These are phyloP conservation scores for Carpinus viminea DNA, from an alignment of 306 rosid species.

Conservation along the genomic window DNA sequence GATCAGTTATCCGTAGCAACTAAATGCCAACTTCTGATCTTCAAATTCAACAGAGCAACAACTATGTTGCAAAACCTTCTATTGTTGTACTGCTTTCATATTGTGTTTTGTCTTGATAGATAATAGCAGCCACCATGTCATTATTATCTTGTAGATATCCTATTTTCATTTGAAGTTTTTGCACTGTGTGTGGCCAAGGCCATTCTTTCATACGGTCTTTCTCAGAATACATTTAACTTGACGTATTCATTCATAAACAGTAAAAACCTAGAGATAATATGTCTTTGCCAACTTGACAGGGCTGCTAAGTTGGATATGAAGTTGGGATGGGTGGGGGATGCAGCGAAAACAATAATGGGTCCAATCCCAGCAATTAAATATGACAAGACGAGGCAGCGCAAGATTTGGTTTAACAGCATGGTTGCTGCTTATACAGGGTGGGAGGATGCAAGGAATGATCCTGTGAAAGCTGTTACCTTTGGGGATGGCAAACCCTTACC, in stretches of 20 bases:
- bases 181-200: too few species aligned
- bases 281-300: slow-evolving; percentile 36
- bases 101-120: not conserved
- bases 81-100: not conserved
- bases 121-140: not conserved
- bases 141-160: too few species aligned
- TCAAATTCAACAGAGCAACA: not conserved
- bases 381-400: slow-evolving; percentile 53
- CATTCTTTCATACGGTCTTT: too few species aligned
- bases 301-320: slow-evolving; percentile 80
- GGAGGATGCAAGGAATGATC: slow-evolving; percentile 58
- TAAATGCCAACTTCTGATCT: not conserved
- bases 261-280: not conserved
- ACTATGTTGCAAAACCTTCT: not conserved
- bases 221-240: too few species aligned
- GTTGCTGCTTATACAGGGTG: slow-evolving; percentile 77
- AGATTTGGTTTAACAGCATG: slow-evolving; percentile 94
- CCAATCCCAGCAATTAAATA: slow-evolving; percentile 76
- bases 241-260: not conserved
- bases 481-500: slow-evolving; percentile 81
- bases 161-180: too few species aligned
- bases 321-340: slow-evolving; percentile 80
- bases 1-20: too few species aligned
- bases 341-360: slow-evolving; percentile 76
- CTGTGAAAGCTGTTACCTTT: slow-evolving; percentile 79